Evolutionary conservation across 2,329 filamentous ascomycete genomes (phyloP), one percentile per base, ranked within the genome.

Genomic region (Hypoxylon sp.): DNA sequence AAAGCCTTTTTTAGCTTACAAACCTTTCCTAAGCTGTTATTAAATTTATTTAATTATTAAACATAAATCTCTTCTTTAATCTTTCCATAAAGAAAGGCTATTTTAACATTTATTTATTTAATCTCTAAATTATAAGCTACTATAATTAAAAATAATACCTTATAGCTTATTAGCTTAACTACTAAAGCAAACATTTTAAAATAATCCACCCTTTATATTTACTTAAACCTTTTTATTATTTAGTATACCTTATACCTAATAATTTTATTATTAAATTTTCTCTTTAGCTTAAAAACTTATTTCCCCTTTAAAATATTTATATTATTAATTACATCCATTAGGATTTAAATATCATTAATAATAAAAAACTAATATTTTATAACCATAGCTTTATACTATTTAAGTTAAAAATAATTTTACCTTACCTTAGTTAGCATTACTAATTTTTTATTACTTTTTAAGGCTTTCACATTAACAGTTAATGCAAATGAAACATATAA

Each of bases 131-230:
- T 49, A 33, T 51, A 61, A 1, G 16, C 36, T n/a, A 42, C 33
- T 12, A 32, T 48, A 28, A 64, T 42, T 33, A 45, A 16, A 36
- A 64, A 64, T 18, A 60, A 38, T 33, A 42, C 14, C 40, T 64
- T 64, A 60, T 64, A 60, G 50, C 40, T 60, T 64, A 64, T 64
- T 26, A 49, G 22, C 54, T 64, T 64, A 9, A 64, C 18, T 24
- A 64, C 44, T 58, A 56, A 64, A 28, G 33, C 40, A 46, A 64
- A 64, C 0, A 3, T 64, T 26, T 64, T 55, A 11, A 40, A 51
- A 56, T 50, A 60, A 48, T 60, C 46, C 28, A 52, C 20, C 0
- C n/a, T 44, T 60, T 42, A 20, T 20, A 60, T 40, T 53, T 60
- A 46, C 46, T 60, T 11, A 16, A 60, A 60, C 1, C 30, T 49